These are phyloP conservation scores for Geranium brycei DNA, from an alignment of 345 rosid species.

Conservation along the genomic window DNA sequence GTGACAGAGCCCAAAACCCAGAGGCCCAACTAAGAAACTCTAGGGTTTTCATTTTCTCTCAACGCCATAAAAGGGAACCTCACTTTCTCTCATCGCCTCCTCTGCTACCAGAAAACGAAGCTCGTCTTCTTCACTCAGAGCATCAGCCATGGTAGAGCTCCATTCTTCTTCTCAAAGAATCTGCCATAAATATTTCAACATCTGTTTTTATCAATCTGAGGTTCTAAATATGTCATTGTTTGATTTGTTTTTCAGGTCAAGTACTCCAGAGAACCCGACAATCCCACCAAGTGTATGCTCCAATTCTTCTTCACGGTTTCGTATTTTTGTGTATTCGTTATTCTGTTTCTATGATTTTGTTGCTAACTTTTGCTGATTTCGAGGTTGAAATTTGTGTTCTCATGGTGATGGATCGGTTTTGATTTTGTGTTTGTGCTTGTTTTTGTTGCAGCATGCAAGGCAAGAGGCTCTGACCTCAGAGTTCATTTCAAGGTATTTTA, in stretches of 20 bases:
- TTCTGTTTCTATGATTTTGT: not conserved
- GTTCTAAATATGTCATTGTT: not conserved
- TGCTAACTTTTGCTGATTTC: not conserved
- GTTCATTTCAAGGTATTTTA: conserved; percentile 78
- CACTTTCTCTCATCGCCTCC: not conserved
- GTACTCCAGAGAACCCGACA: conserved; percentile 90
- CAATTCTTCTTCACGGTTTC: not conserved
- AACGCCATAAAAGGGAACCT: not conserved
- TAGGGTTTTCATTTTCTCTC: not conserved
- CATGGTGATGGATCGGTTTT: not conserved
- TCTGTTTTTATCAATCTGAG: not conserved
- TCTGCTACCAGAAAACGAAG: not conserved
- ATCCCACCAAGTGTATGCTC: conserved; percentile 68
- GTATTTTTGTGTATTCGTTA: not conserved
- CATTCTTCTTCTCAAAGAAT: not conserved
- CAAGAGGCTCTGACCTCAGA: conserved; percentile 86
- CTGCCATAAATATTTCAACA: not conserved
- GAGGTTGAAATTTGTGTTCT: not conserved
- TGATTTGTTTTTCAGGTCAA: conserved; percentile 47
- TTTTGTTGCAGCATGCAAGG: conserved; percentile 70
- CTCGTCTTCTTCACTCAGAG: not conserved
- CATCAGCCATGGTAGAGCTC: conserved; percentile 21
- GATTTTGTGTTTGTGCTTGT: not conserved
- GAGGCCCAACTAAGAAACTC: not conserved
- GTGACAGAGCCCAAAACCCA: not conserved